Conservation (phyloP, 768 basidiomycete species). For the Rhodocollybia butyracea region DNA sequence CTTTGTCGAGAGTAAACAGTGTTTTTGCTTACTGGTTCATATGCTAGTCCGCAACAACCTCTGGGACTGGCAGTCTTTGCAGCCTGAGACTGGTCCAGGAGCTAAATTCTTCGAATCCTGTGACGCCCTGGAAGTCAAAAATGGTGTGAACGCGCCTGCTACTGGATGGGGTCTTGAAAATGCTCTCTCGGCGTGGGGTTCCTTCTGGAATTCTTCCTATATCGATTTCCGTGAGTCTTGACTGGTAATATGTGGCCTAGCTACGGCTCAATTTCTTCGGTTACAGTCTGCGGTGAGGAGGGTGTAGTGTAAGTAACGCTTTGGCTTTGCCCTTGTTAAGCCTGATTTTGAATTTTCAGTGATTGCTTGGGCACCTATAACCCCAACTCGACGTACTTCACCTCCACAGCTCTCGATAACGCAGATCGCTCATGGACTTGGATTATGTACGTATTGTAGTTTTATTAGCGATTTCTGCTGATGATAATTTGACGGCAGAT, state of each 20-base stretch:
- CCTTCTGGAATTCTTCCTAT: slow-evolving; percentile 37
- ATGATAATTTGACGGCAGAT: slow-evolving; percentile 37
- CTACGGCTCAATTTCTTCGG: neutral
- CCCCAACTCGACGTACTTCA: slow-evolving; percentile 40
- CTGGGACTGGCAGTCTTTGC: slow-evolving; percentile 47
- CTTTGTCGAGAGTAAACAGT: neutral
- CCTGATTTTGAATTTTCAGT: slow-evolving; percentile 20
- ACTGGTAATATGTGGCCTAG: neutral
- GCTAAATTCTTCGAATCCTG: slow-evolving; percentile 41
- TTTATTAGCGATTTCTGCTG: neutral
- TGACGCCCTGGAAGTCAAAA: slow-evolving; percentile 44
- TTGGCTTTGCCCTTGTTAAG: neutral
- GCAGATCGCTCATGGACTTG: slow-evolving; percentile 63
- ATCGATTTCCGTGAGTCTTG: slow-evolving; percentile 4
- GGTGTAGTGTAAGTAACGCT: slow-evolving; percentile 43
- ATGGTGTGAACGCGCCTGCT: slow-evolving; percentile 34
- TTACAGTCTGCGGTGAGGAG: slow-evolving; percentile 47
- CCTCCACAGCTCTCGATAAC: slow-evolving; percentile 55
- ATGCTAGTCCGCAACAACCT: slow-evolving; percentile 26
- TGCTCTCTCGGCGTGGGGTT: slow-evolving; percentile 41
- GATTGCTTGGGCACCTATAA: slow-evolving; percentile 42
- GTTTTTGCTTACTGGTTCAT: neutral
- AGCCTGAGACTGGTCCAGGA: slow-evolving; percentile 31
- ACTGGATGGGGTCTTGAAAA: slow-evolving; percentile 42
- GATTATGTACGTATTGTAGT: slow-evolving; percentile 47